Conservation (phyloP, 2,329 filamentous ascomycete genomes). For the Exophiala bonariae region DNA sequence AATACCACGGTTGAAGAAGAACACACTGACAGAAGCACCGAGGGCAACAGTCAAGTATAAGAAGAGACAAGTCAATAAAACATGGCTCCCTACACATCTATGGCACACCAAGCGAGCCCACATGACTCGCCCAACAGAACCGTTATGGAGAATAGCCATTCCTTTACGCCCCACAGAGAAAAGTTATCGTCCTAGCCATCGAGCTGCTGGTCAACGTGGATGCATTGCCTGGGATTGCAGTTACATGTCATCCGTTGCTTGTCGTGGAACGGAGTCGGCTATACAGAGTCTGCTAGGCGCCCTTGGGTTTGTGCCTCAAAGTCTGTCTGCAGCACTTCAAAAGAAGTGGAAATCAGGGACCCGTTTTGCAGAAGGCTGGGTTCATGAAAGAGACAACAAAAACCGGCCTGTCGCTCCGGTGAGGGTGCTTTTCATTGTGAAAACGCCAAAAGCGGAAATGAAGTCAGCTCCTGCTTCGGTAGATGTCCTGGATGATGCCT, state of each 20-base stretch:
- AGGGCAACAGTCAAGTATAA: conserved; percentile 70
- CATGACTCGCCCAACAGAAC: conserved; percentile 76
- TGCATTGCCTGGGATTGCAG: conserved; percentile 90
- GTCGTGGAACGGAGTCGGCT: conserved; percentile 67
- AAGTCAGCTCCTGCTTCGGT: not conserved
- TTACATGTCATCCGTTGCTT: conserved; percentile 82
- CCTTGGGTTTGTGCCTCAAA: conserved; percentile 62
- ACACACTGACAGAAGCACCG: conserved; percentile 65
- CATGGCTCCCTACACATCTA: conserved; percentile 90
- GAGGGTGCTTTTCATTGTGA: conserved; percentile 68
- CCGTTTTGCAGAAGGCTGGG: conserved; percentile 58
- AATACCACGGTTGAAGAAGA: conserved; percentile 67
- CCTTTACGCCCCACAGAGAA: conserved; percentile 86
- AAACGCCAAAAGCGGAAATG: conserved; percentile 14
- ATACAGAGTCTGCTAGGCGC: conserved; percentile 66
- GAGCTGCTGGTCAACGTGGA: conserved; percentile 72
- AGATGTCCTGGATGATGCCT: not conserved
- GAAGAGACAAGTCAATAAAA: conserved; percentile 84
- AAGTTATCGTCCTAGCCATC: conserved; percentile 82
- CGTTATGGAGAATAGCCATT: conserved; percentile 87
- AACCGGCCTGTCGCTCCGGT: conserved; percentile 68
- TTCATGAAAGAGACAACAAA: conserved; percentile 55
- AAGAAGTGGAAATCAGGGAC: conserved; percentile 70
- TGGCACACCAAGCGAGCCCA: conserved; percentile 91
- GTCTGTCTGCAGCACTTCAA: conserved; percentile 64